Conservation (phyloP, 2,329 filamentous ascomycete species). For the Laburnicola sp. region DNA sequence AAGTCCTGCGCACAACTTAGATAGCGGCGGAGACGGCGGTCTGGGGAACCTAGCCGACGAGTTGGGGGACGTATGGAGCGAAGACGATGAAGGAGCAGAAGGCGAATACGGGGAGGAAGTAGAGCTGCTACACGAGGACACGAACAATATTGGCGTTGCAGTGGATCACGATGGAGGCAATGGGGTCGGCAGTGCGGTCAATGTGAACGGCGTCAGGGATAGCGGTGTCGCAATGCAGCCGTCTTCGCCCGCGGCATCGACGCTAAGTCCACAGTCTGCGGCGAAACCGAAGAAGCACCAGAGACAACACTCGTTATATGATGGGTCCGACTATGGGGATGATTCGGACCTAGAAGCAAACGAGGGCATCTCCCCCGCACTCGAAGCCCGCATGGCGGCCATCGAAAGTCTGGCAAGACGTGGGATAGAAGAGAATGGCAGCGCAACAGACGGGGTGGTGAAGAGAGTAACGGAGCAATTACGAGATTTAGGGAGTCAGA, state of each 20-base stretch:
- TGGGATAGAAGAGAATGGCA: conserved; percentile 68
- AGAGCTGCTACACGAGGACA: conserved; percentile 28
- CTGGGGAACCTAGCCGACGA: conserved; percentile 81
- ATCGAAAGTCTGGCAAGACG: conserved; percentile 68
- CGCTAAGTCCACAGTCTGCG: conserved; percentile 46
- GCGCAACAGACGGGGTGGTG: conserved; percentile 67
- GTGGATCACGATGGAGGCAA: conserved; percentile 41
- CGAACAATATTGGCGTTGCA: conserved; percentile 34
- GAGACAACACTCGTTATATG: conserved; percentile 59
- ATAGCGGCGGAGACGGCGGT: conserved; percentile 55
- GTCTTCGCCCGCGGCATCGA: conserved; percentile 41
- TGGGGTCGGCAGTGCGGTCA: conserved; percentile 20
- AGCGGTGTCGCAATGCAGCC: conserved; percentile 52
- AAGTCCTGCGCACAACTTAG: conserved; percentile 44
- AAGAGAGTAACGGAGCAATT: conserved; percentile 69
- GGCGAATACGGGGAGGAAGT: conserved; percentile 44
- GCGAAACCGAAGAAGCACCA: conserved; percentile 42
- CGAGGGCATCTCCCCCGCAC: conserved; percentile 66
- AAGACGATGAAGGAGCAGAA: conserved; percentile 62
- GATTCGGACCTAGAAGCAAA: conserved; percentile 69
- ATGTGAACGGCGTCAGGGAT: conserved; percentile 47
- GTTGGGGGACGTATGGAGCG: conserved; percentile 71
- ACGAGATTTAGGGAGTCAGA: conserved; percentile 72
- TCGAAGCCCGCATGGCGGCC: conserved; percentile 71
- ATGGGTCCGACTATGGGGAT: conserved; percentile 74